A percentile compares a stretch with the other conserved stretches of the same genome.
Evolutionary conservation across 73 alveolate species (phyloP).

Genomic region (Blepharisma stoltei): DNA sequence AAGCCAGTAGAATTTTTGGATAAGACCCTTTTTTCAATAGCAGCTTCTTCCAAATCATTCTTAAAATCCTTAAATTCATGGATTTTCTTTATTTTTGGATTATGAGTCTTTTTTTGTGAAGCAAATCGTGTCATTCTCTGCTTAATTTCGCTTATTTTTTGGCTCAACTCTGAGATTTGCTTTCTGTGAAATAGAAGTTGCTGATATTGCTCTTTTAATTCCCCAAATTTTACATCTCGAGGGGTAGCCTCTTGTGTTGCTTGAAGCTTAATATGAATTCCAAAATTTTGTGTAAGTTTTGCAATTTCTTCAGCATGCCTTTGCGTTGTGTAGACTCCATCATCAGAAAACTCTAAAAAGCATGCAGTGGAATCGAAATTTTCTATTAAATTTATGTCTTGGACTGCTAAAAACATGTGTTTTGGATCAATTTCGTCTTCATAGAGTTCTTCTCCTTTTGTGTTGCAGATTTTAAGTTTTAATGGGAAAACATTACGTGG

Average conservation of each 20-base stretch:
- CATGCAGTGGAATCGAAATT: conserved; percentile 1
- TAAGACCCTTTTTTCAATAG: too few relatives aligned
- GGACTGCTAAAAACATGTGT: background rate
- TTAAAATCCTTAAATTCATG: too few relatives aligned
- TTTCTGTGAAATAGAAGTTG: background rate
- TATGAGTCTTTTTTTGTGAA: background rate
- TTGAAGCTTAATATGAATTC: background rate
- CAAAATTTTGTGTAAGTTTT: background rate
- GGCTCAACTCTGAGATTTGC: background rate
- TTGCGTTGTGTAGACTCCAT: background rate
- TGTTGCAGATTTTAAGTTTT: background rate
- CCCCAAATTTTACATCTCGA: background rate
- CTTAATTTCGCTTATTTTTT: background rate
- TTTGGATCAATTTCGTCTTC: background rate
- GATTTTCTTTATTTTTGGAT: background rate
- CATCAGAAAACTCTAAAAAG: conserved; percentile 5
- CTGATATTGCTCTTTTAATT: background rate
- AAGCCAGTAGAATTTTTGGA: too few relatives aligned
- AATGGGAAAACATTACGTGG: background rate
- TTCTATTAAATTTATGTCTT: background rate
- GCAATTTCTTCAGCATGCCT: conserved; percentile 19
- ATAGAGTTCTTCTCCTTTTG: background rate
- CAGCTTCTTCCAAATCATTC: too few relatives aligned
- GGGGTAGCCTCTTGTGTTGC: background rate
- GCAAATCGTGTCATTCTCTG: background rate